Evolutionary conservation across 441 rosid genomes (phyloP).

Genomic region (Mallotus japonicus): DNA sequence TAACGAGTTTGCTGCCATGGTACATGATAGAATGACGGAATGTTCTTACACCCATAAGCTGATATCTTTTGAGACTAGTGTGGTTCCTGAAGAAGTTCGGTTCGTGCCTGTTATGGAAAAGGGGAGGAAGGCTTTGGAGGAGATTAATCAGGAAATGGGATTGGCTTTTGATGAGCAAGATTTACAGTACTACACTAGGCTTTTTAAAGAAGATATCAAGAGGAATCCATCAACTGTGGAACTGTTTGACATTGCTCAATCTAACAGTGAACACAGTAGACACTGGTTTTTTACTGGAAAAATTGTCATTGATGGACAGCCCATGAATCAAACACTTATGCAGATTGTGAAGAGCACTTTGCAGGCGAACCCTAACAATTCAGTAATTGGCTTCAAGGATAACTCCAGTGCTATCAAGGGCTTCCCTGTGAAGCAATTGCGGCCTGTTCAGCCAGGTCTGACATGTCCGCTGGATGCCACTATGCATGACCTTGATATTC

Average conservation of each 20-base stretch:
- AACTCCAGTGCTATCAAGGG: constrained; percentile 96
- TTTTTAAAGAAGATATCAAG: constrained; percentile 70
- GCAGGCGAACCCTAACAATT: constrained; percentile 75
- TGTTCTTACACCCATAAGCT: constrained; percentile 63
- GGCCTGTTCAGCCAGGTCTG: constrained; percentile 69
- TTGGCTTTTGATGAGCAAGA: constrained; percentile 96
- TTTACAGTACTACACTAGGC: constrained; percentile 74
- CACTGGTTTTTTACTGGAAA: constrained; percentile 97
- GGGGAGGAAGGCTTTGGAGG: constrained; percentile 82
- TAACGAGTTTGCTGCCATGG: constrained; percentile 68
- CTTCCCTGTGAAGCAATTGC: constrained; percentile 64
- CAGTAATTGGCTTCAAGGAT: constrained; percentile 91
- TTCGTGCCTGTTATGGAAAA: constrained; percentile 79
- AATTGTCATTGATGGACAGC: constrained; percentile 80
- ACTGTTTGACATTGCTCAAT: constrained; percentile 91
- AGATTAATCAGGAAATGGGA: constrained; percentile 90
- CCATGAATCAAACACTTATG: constrained; percentile 79
- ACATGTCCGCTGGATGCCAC: constrained; percentile 51
- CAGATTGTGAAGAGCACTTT: constrained; percentile 94
- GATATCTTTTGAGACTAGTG: constrained; percentile 64
- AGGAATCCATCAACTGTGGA: constrained; percentile 89
- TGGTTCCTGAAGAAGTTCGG: constrained; percentile 70
- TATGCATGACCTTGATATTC: constrained; percentile 61
- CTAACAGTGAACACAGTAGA: constrained; percentile 92
- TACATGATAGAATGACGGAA: constrained; percentile 93